A percentile compares a stretch with the other conserved stretches of the same genome.
Conservation (phyloP, 2,329 filamentous ascomycete genomes). For the Berkeleyomyces rouxiae region DNA sequence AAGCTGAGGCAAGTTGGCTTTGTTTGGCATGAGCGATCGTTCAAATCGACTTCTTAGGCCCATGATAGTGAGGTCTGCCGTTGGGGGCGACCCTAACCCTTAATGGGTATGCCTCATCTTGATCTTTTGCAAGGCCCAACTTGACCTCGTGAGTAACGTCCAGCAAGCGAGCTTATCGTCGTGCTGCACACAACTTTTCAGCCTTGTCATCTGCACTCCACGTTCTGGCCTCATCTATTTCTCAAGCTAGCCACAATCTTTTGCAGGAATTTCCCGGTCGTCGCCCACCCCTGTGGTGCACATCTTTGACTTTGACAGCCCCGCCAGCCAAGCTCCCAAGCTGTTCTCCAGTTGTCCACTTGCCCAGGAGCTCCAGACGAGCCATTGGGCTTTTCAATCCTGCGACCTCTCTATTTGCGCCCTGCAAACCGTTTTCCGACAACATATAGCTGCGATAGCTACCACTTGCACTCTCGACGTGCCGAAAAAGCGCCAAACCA, state of each 20-base stretch:
- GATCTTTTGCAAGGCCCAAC: too few species aligned
- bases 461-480: neutral
- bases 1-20: neutral
- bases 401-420: neutral
- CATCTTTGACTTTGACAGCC: neutral
- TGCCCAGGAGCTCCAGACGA: neutral
- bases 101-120: too few species aligned
- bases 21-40: neutral
- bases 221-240: neutral
- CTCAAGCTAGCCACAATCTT: too few species aligned
- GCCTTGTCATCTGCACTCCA: neutral
- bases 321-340: neutral
- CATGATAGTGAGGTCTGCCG: neutral
- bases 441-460: neutral
- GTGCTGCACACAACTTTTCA: neutral
- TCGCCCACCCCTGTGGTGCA: neutral
- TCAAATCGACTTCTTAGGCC: neutral
- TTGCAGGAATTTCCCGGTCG: neutral
- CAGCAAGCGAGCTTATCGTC: neutral
- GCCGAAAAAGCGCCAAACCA: neutral
- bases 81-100: neutral
- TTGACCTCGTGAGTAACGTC: neutral
- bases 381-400: neutral
- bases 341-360: neutral
- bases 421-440: neutral